Evolutionary conservation across 2,329 filamentous ascomycete genomes (phyloP).

Genomic region (Penicillium sp.): DNA sequence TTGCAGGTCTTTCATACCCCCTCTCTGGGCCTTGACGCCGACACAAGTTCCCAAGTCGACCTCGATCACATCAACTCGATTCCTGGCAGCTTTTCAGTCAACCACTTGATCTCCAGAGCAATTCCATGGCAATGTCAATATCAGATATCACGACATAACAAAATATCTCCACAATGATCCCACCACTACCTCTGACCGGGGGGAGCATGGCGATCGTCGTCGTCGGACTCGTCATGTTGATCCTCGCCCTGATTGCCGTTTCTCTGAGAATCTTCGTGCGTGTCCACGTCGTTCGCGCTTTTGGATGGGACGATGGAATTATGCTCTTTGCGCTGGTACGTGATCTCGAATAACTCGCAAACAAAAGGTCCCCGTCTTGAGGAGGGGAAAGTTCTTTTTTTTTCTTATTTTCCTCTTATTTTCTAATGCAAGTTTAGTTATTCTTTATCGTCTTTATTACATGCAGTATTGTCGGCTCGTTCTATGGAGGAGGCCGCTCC

Average conservation of each 20-base stretch:
- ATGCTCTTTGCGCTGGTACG: constrained; percentile 21
- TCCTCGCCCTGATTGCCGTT: constrained; percentile 15
- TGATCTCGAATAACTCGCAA: background rate
- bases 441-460: constrained; percentile 4
- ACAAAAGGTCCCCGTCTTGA: background rate
- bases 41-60: no score
- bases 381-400: no score
- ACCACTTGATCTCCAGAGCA: no score
- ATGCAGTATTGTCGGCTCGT: constrained; percentile 5
- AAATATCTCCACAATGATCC: constrained; percentile 4
- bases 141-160: background rate
- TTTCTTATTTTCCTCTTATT: background rate
- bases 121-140: background rate
- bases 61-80: no score
- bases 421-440: background rate
- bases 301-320: constrained; percentile 22
- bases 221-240: constrained; percentile 15
- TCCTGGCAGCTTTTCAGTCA: no score
- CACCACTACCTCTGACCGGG: constrained; percentile 14
- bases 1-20: no score
- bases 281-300: constrained; percentile 14
- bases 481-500: constrained; percentile 7
- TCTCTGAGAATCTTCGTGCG: constrained; percentile 20
- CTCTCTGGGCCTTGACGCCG: no score
- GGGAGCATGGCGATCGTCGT: constrained; percentile 17